Conservation (phyloP, 1,284 basidiomycete species). For the Sphaerobolus stellatus region DNA sequence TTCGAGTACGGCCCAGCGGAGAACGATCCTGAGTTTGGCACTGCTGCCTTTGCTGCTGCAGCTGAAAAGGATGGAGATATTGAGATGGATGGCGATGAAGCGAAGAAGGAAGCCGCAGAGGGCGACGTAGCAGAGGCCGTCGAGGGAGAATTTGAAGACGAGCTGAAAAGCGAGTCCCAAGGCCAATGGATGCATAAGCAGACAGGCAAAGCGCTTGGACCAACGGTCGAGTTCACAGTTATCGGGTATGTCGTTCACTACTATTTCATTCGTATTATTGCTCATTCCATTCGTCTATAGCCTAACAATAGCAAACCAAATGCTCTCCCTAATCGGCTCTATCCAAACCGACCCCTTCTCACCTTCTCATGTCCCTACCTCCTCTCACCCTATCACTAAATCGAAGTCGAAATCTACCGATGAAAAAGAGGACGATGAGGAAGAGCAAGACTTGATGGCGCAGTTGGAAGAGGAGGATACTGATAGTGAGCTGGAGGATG, state of each 20-base stretch:
- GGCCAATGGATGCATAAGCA: conserved; percentile 83
- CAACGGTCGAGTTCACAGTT: conserved; percentile 80
- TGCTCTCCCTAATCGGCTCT: conserved; percentile 91
- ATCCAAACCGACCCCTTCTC: conserved; percentile 86
- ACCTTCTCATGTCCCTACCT: conserved; percentile 51
- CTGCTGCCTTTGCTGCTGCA: conserved; percentile 30
- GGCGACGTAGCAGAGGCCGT: conserved; percentile 26
- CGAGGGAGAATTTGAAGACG: conserved; percentile 29
- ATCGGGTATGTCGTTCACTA: conserved; percentile 65
- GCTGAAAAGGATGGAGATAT: conserved; percentile 20
- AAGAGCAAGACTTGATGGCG: conserved; percentile 12
- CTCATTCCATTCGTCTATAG: conserved; percentile 40
- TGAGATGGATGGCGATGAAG: conserved; percentile 21
- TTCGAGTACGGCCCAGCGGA: conserved; percentile 83
- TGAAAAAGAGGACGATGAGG: conserved; percentile 29
- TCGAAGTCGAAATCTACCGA: conserved; percentile 15
- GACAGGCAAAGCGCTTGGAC: conserved; percentile 75
- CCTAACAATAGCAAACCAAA: conserved; percentile 90
- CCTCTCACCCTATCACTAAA: no score
- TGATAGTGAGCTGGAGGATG: conserved; percentile 35
- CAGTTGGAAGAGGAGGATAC: conserved; percentile 16
- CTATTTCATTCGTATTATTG: not conserved
- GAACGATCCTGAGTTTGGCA: conserved; percentile 70
- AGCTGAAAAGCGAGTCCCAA: conserved; percentile 40
- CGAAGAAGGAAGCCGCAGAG: conserved; percentile 20